A percentile compares a stretch with the other conserved stretches of the same genome.
Evolutionary conservation across 2,329 filamentous ascomycete genomes (phyloP).

Genomic region (Arthrinium phaeospermum): DNA sequence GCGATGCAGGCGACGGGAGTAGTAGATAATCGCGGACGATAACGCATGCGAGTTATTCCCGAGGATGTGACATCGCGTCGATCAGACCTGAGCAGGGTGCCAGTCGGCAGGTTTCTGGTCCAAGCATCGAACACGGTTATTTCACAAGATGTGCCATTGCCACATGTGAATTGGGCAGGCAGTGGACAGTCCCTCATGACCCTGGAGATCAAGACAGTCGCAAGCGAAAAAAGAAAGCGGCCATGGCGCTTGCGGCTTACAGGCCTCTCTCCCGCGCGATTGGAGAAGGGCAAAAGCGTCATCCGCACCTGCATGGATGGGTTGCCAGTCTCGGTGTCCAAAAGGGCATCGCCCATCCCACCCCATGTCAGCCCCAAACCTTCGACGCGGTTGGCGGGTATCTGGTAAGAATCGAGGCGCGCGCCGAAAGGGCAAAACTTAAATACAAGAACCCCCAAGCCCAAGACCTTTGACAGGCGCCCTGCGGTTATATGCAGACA

Average conservation of each 20-base stretch:
- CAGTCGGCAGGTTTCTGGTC: background rate
- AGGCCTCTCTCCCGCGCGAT: background rate
- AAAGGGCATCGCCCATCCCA: background rate
- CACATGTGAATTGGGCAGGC: too few relatives aligned
- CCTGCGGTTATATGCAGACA: background rate
- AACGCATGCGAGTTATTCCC: background rate
- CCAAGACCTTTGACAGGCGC: background rate
- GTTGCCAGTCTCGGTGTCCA: background rate
- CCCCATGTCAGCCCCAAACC: background rate
- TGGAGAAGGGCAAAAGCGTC: background rate
- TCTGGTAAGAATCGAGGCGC: background rate
- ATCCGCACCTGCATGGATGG: slow-evolving; percentile 4
- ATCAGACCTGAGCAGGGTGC: background rate
- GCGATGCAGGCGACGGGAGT: background rate
- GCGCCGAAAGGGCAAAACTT: background rate
- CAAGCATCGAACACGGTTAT: too few relatives aligned
- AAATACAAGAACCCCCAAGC: background rate
- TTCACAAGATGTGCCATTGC: background rate
- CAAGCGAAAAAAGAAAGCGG: background rate
- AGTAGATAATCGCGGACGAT: background rate
- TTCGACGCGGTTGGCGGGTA: background rate
- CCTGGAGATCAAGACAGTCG: background rate
- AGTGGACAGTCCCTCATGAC: too few relatives aligned
- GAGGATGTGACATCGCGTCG: background rate
- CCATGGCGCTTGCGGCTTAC: background rate